Base-by-base conservation (phyloP, 192 early-diverging fungal genomes). In the Coemansia sp. region DNA sequence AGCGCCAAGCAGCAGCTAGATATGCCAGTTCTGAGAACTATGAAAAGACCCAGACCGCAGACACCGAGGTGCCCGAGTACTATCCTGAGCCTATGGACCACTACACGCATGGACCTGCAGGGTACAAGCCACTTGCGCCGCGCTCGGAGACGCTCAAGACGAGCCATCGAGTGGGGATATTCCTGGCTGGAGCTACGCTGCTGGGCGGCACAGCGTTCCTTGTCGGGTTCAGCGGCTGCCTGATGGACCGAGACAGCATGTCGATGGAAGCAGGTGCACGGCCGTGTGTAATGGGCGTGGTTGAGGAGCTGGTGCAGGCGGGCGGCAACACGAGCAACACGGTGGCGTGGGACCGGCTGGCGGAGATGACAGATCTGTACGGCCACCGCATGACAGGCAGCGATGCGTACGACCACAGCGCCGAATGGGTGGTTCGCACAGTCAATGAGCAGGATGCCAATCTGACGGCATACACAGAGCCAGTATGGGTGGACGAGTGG, bases 291-390 rank as follows among this genome's bases (percentile, higher is more conserved):
- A 67, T 75, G 16, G 45, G 52, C n/a, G 52, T 54, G 3, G 79
- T 76, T 27, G 54, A 64, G 35, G 53, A 25, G 67, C 70, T 82
- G 56, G 60, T 76, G 25, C 57, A 57, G 2, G 64, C 53, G 12
- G 79, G 64, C 12, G 45, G 62, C 41, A 61, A 76, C 37, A 31
- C 27, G 21, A 65, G 51, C 65, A 82, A 77, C 62, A 82, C 80
- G 1, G 75, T 82, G 14, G 80, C 80, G 29, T 87, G 86, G 86
- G 84, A 87, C 57, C 72, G 84, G 35, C 60, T 87, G 77, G 85
- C 85, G 0, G 85, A 87, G 62, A 87, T 87, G 85, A 87, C 85
- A 0, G 85, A 87, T 25, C 65, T 85, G 61, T 87, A 71, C 57
- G 85, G 85, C 38, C 74, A 78, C 72, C 84, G 85, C 51, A 82